A percentile compares a stretch with the other conserved stretches of the same genome.
Evolutionary conservation across 331 rosid genomes (phyloP).

Genomic region (Phaseolus coccineus): DNA sequence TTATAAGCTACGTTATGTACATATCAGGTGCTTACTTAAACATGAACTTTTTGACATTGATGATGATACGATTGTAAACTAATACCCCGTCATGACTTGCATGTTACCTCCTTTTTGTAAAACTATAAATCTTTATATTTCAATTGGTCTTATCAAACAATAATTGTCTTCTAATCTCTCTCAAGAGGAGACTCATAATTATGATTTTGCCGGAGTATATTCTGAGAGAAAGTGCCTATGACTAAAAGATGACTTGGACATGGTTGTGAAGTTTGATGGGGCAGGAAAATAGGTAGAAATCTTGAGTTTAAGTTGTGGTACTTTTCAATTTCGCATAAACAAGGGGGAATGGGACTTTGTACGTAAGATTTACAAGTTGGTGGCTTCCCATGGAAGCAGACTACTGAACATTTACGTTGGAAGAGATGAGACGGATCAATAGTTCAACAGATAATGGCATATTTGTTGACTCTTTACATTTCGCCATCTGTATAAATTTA

Average conservation of each 20-base stretch:
- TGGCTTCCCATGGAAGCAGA: constrained; percentile 1
- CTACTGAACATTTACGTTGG: background rate
- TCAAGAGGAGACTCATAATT: background rate
- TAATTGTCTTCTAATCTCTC: background rate
- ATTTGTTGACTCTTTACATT: constrained; percentile 22
- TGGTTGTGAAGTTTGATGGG: background rate
- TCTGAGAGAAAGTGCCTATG: background rate
- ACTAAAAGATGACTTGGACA: background rate
- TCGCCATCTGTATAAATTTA: background rate
- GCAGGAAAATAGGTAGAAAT: background rate
- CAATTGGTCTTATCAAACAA: background rate
- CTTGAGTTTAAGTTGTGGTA: constrained; percentile 17
- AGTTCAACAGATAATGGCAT: background rate
- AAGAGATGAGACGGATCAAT: background rate
- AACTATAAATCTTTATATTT: background rate
- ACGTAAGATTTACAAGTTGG: background rate
- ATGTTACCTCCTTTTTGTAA: background rate
- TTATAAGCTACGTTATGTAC: background rate
- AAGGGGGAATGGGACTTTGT: background rate
- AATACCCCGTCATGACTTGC: background rate
- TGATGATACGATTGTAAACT: background rate
- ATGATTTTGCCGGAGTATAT: background rate
- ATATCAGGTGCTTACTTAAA: background rate
- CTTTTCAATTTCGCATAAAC: background rate
- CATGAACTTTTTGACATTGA: background rate